phyloP scores from a whole-genome alignment of 495 filamentous ascomycete genomes.

The Copromyces sp. region DNA sequence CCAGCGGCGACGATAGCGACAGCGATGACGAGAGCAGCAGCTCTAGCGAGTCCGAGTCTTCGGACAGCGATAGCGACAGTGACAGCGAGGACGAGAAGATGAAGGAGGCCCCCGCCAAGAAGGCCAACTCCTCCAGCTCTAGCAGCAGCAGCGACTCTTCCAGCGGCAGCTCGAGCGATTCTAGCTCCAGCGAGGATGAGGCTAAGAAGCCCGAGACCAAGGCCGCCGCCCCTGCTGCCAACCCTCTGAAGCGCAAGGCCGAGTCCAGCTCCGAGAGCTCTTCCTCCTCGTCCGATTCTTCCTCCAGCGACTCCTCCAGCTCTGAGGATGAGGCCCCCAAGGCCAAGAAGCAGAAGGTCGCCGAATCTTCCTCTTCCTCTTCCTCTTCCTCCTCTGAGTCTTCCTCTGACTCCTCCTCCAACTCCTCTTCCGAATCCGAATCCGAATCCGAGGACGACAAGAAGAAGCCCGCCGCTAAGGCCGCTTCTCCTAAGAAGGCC shows the following conservation, averaged over 20 bases:
- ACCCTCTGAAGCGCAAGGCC: constrained; percentile 56
- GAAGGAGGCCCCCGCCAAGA: constrained; percentile 35
- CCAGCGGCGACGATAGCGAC: constrained; percentile 54
- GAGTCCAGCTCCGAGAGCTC: constrained; percentile 37
- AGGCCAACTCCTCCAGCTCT: constrained; percentile 25
- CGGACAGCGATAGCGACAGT: constrained; percentile 46
- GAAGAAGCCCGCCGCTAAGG: constrained; percentile 9
- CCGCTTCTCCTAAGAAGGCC: constrained; percentile 12
- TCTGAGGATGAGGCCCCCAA: constrained; percentile 14
- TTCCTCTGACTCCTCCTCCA: constrained; percentile 3
- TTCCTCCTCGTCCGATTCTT: constrained; percentile 28
- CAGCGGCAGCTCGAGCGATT: constrained; percentile 49
- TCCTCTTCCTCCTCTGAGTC: constrained; percentile 25
- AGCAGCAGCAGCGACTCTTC: constrained; percentile 32
- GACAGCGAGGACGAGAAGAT: constrained; percentile 50
- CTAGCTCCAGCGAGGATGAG: constrained; percentile 52
- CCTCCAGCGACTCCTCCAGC: constrained; percentile 15
- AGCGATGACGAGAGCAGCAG: constrained; percentile 53
- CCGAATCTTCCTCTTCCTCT: constrained; percentile 18
- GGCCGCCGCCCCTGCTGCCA: constrained; percentile 19
- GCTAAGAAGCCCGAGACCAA: constrained; percentile 38
- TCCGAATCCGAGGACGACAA: constrained; percentile 35
- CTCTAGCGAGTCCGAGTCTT: constrained; percentile 1
- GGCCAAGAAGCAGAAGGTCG: constrained; percentile 21
- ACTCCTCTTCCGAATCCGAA: constrained; percentile 31